Base-by-base conservation (phyloP, 495 filamentous ascomycete genomes). In the Penicillium parvum region DNA sequence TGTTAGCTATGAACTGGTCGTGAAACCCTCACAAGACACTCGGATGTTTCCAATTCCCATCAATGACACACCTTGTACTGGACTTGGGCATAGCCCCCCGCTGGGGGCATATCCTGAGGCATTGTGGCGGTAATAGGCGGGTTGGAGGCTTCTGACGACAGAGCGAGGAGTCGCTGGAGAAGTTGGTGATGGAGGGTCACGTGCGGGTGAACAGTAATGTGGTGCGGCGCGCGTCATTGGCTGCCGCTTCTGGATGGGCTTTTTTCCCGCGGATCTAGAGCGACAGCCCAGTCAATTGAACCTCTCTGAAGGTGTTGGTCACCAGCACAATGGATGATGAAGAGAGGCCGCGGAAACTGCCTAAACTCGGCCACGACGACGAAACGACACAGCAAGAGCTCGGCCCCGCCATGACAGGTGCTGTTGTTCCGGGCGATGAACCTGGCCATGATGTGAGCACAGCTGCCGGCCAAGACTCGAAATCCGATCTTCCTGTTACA, bases 61-160 rank as follows among this genome's bases (percentile, higher is more conserved):
- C 37, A n/a, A 53, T 37, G 46, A 67, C 74, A 52, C 66, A 90
- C 86, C 81, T 95, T 95, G 76, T 95, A 98, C 69, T 97, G 92
- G 38, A 98, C 82, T 53, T 89, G 85, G 57, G 78, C 85, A 66
- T 98, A 98, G 77, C 92, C 92, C 72, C 92, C 92, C 57, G 64
- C 57, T 49, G 92, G 92, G 69, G 92, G 92, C 74, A 98, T 85
- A 80, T 97, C 92, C 79, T 78, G 74, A 65, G 69, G 68, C 74
- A 78, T 77, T 40, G 51, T 74, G 67, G 50, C 55, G 57, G 42
- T 32, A 42, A 45, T 40, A 38, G 40, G 35, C 44, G 46, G 45
- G 43, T 49, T 46, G 58, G 37, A 62, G 60, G 52, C 38, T 32
- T 37, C 34, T 38, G 38, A 16, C 12, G 16, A 30, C 37, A 44